Base-by-base conservation (phyloP, 352 stramenopile species). In the Phytopythium cucurbitacearum region DNA sequence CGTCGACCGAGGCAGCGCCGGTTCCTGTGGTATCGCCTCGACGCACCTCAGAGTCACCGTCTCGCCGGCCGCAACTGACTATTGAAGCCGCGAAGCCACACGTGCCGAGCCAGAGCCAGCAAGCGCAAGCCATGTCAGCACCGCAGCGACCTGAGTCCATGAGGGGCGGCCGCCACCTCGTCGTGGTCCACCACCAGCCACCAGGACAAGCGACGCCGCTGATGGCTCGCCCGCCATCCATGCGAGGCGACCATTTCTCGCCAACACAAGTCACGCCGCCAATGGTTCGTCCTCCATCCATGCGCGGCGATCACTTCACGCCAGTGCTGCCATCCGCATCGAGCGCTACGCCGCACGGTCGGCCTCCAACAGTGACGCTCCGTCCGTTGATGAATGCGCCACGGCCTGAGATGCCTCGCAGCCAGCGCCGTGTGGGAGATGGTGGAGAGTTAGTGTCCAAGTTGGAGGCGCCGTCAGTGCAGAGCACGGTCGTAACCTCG, bases 161-260 rank as follows among this genome's bases (percentile, higher is more conserved):
- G 1, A 68, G 73, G 32, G 62, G 73, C n/a, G 73, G 76, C 10
- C 64, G 73, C 8, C 75, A 82, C 39, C 55, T 87, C 1, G 73
- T 87, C 32, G 48, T 73, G 38, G 53, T 71, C 21, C 21, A 28
- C 21, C 21, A 28, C 21, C 21, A 28, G 21, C 21, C 21, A 28
- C 21, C 21, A 28, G 21, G 21, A 28, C 21, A 28, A 28, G 21
- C 2, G 21, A 28, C 21, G 21, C 21, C 21, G 21, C 21, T 28
- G 21, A 28, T 28, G 21, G 21, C 21, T 28, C 21, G 21, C 21
- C 21, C 21, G 21, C 21, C 21, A 28, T 28, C 21, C 21, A 28
- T 28, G 21, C 21, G 21, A 2, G 21, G 21, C 21, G 21, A 28
- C 21, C 21, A 28, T 28, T 28, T 28, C 21, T 28, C 21, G 21